Conservation (phyloP, 169 alveolate species). For the Plasmodium gallinaceum region DNA sequence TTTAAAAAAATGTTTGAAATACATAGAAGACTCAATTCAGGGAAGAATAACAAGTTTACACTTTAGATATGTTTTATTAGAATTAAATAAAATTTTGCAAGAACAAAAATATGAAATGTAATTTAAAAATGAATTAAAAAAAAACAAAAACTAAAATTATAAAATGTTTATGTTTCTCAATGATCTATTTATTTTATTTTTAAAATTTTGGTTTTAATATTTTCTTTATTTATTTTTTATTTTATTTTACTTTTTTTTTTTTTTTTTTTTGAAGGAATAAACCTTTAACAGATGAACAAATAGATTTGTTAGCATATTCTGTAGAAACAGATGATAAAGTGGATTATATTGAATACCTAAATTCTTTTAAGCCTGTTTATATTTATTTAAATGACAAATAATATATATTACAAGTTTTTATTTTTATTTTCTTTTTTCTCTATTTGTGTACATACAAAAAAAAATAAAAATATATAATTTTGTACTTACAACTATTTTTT, state of each 20-base stretch:
- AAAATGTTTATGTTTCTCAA: background rate
- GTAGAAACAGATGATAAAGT: conserved; percentile 81
- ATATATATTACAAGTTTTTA: background rate
- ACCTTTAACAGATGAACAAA: conserved; percentile 84
- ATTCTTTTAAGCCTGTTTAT: conserved; percentile 80
- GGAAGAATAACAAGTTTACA: conserved; percentile 79
- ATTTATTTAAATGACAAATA: background rate
- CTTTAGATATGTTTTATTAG: conserved; percentile 76
- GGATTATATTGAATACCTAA: conserved; percentile 80
- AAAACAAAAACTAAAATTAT: background rate
- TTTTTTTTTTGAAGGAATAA: conserved; percentile 59
- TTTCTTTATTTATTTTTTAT: background rate
- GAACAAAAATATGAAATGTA: conserved; percentile 24
- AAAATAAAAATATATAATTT: background rate
- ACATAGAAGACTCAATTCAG: conserved; percentile 78
- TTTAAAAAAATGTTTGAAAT: conserved; percentile 78
- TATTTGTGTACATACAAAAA: background rate
- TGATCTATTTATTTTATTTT: background rate
- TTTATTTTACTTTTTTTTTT: background rate
- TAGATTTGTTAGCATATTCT: conserved; percentile 78
- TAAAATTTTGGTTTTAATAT: background rate
- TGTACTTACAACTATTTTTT: background rate
- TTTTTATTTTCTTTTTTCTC: background rate
- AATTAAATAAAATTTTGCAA: conserved; percentile 76
- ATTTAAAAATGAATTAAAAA: background rate